These are phyloP conservation scores for Anisodus acutangulus DNA, from an alignment of 257 asterid species.

Conservation along the genomic window DNA sequence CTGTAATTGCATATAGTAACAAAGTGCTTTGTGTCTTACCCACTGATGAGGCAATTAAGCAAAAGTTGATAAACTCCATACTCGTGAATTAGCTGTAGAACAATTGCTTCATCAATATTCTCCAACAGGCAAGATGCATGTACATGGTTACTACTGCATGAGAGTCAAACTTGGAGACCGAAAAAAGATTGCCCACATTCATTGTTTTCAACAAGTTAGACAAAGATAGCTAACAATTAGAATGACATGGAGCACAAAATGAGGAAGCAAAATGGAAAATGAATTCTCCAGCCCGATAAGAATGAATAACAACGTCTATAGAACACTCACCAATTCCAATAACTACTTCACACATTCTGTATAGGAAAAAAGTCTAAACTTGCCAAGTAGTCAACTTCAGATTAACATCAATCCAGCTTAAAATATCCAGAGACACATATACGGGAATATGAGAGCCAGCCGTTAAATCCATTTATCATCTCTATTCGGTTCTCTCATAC, in stretches of 20 bases:
- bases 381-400: constrained; percentile 5
- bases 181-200: background rate
- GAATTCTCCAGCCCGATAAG: background rate
- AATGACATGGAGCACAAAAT: background rate
- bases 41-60: constrained; percentile 80
- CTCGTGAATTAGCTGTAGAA: constrained; percentile 57
- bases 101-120: constrained; percentile 58
- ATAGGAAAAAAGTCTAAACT: background rate
- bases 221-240: background rate
- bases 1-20: background rate
- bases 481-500: constrained; percentile 12
- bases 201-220: background rate
- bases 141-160: constrained; percentile 33
- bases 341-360: constrained; percentile 14
- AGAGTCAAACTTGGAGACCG: constrained; percentile 1
- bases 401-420: constrained; percentile 14
- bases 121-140: constrained; percentile 80
- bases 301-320: background rate
- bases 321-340: background rate
- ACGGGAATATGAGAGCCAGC: background rate
- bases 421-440: constrained; percentile 12
- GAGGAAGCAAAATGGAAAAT: background rate
- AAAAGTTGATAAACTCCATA: constrained; percentile 69
- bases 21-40: constrained; percentile 55
- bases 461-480: background rate